Base-by-base conservation (phyloP, 2,329 filamentous ascomycete species). In the Zopfia rhizophila region DNA sequence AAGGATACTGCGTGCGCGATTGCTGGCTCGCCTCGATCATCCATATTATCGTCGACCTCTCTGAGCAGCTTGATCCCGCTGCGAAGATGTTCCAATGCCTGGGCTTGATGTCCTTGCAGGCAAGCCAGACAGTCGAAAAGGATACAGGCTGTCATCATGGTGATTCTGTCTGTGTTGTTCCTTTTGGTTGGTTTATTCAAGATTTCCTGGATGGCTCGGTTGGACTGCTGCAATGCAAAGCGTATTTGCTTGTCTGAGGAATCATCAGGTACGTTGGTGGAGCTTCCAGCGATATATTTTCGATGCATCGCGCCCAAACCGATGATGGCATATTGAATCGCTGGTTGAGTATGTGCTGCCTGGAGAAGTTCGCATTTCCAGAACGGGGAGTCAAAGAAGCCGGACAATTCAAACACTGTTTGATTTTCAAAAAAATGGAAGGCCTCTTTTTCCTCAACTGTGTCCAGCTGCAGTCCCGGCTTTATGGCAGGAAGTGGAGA, bases 261-360 rank as follows among this genome's bases (percentile, higher is more conserved):
- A 40, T 63, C 56, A 21, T 58, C 53, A 11, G 59, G 54, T 0
- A 61, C 53, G 1, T 65, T 54, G 17, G 66, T 56, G 16, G 48
- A 33, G 0, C 35, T 27, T 1, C 63, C 57, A 17, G 56, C 49
- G 18, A 58, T 60, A 41, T 66, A 63, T n/a, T 63, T 60, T 14
- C 61, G 61, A 40, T 70, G 63, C 58, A 69, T 61, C 5, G 68
- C 61, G 30, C 62, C 65, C 7, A 70, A 45, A 14, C 63, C 63
- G 18, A 66, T 53, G 10, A 68, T 31, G 11, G 65, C 63, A 36
- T 70, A 60, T 27, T 65, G 60, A 7, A 70, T 61, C 5, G 63
- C 54, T 4, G 61, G 57, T 39, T 61, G 46, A n/a, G 55, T 57
- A 27, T 69, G 59, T n/a, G 63, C 61, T 2, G 68, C 66, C 27